phyloP scores from a whole-genome alignment of 768 basidiomycete species.

The Mycena venus region DNA sequence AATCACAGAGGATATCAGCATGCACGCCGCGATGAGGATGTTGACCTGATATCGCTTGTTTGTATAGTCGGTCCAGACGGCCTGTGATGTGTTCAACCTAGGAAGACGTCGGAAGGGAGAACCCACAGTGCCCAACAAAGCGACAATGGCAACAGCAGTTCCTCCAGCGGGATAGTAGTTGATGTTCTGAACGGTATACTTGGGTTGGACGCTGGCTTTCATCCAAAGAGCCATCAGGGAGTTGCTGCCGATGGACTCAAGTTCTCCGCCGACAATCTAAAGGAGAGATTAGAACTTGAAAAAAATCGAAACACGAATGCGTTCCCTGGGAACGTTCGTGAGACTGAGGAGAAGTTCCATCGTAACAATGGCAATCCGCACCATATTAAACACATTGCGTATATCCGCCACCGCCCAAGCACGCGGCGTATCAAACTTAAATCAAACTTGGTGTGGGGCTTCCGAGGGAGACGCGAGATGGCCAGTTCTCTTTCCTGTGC shows the following conservation, averaged over 20 bases:
- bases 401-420: constrained; percentile 75
- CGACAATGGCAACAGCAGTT: constrained; percentile 74
- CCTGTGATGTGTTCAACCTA: constrained; percentile 2
- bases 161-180: constrained; percentile 74
- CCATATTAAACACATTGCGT: constrained; percentile 72
- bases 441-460: constrained; percentile 40
- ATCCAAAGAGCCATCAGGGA: constrained; percentile 84
- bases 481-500: constrained; percentile 69
- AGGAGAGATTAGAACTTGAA: constrained; percentile 47
- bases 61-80: constrained; percentile 69
- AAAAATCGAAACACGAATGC: not conserved
- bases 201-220: constrained; percentile 64
- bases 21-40: constrained; percentile 29
- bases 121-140: constrained; percentile 56
- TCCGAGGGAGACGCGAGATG: constrained; percentile 55
- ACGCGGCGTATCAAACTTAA: constrained; percentile 62
- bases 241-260: constrained; percentile 77
- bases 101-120: not conserved
- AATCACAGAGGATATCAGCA: constrained; percentile 29
- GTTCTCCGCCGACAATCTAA: constrained; percentile 59
- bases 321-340: constrained; percentile 10
- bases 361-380: constrained; percentile 47
- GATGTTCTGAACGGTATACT: constrained; percentile 72
- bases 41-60: constrained; percentile 35
- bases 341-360: constrained; percentile 12